phyloP scores from a whole-genome alignment of 169 alveolate genomes.

The Cryptosporidium sp. region DNA sequence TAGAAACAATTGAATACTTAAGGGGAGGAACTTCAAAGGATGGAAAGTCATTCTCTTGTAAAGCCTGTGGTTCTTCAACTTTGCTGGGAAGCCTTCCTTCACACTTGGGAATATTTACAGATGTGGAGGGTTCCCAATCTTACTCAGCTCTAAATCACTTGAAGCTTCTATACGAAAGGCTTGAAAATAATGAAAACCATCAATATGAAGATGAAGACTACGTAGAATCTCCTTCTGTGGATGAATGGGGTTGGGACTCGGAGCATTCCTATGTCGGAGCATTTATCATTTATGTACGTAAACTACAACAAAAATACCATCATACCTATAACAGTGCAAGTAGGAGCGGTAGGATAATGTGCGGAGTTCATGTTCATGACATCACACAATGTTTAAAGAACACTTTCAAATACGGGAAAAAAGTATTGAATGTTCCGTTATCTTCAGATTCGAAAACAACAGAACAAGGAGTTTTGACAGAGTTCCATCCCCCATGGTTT shows the following conservation, averaged over 20 bases:
- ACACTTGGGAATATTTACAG: slow-evolving; percentile 62
- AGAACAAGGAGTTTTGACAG: background rate
- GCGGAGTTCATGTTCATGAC: slow-evolving; percentile 58
- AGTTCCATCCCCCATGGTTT: slow-evolving; percentile 53
- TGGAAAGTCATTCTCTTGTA: slow-evolving; percentile 24
- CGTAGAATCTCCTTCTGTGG: slow-evolving; percentile 36
- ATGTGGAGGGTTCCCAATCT: slow-evolving; percentile 49
- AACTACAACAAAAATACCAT: slow-evolving; percentile 47
- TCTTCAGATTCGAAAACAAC: background rate
- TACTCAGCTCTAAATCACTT: slow-evolving; percentile 62
- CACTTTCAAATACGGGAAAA: slow-evolving; percentile 33
- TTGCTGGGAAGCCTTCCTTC: slow-evolving; percentile 36
- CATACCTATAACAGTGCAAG: slow-evolving; percentile 26
- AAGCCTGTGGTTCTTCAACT: slow-evolving; percentile 11
- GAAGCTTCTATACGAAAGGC: slow-evolving; percentile 40
- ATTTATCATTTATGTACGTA: slow-evolving; percentile 60
- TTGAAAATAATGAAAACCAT: slow-evolving; percentile 19
- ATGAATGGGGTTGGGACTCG: slow-evolving; percentile 71
- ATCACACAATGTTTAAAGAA: slow-evolving; percentile 43
- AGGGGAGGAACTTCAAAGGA: slow-evolving; percentile 66
- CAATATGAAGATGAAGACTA: slow-evolving; percentile 32
- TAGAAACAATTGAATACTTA: slow-evolving; percentile 39
- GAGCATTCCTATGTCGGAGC: slow-evolving; percentile 67
- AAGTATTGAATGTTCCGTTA: slow-evolving; percentile 9
- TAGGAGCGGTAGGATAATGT: slow-evolving; percentile 50